Percentiles rank a stretch among this genome's conserved stretches.
phyloP scores from a whole-genome alignment of 2,329 filamentous ascomycete species.

The Chaetomiaceae sp. region DNA sequence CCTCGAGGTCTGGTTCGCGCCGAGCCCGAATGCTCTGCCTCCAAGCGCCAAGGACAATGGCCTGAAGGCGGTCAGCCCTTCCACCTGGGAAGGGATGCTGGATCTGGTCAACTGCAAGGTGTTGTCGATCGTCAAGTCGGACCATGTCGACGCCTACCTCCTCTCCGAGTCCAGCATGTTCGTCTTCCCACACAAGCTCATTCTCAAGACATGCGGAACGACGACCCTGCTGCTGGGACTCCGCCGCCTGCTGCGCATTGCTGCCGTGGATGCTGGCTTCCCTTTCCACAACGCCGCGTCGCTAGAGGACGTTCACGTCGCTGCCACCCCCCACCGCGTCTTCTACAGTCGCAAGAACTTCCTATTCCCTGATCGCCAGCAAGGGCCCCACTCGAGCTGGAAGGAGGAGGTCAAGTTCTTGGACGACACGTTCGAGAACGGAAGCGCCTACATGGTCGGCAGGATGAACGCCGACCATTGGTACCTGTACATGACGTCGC shows the following conservation, averaged over 20 bases:
- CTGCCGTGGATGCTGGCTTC: slow-evolving; percentile 82
- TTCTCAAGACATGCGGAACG: slow-evolving; percentile 96
- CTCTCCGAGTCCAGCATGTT: slow-evolving; percentile 99
- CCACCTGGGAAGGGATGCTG: slow-evolving; percentile 93
- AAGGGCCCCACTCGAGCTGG: slow-evolving; percentile 94
- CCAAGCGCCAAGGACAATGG: slow-evolving; percentile 65
- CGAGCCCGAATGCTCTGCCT: slow-evolving; percentile 67
- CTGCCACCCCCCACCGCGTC: slow-evolving; percentile 86
- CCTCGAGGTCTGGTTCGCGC: slow-evolving; percentile 95
- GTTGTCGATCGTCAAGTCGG: slow-evolving; percentile 85
- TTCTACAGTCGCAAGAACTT: slow-evolving; percentile 99
- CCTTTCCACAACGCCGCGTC: slow-evolving; percentile 66
- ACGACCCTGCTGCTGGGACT: slow-evolving; percentile 88
- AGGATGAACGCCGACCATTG: slow-evolving; percentile 99
- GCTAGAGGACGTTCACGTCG: slow-evolving; percentile 60
- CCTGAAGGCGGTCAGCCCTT: slow-evolving; percentile 75
- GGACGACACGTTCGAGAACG: slow-evolving; percentile 83
- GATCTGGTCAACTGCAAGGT: slow-evolving; percentile 99
- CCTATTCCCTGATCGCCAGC: slow-evolving; percentile 89
- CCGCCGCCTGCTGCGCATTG: slow-evolving; percentile 86
- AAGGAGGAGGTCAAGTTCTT: slow-evolving; percentile 89
- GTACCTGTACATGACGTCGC: slow-evolving; percentile 95
- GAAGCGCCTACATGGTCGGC: slow-evolving; percentile 98
- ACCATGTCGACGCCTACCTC: slow-evolving; percentile 92
- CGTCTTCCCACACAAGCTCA: slow-evolving; percentile 98